Base-by-base conservation (phyloP, 768 basidiomycete species). In the Daedaleopsis nitida region DNA sequence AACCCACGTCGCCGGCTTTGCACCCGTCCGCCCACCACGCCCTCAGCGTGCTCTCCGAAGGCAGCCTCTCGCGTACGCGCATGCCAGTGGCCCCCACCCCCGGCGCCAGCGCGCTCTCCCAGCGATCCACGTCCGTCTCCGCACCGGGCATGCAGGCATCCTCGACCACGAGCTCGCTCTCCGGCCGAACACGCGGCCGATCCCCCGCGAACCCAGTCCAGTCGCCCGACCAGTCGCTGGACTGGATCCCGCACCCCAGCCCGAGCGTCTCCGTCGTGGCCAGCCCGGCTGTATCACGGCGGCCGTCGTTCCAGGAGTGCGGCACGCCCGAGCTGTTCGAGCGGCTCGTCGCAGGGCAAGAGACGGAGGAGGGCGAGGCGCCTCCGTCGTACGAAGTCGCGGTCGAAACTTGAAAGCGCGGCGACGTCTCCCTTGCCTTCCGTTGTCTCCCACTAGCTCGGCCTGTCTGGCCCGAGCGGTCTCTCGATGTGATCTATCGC, bases 261-360 rank as follows among this genome's bases (percentile, higher is more conserved):
- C 56, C 63, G 12, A 47, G 47, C 16, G 59, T 43, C 10, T 43
- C n/a, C 23, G 23, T 32, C 3, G 44, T 37, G 13, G 39, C 39
- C 19, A 62, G 56, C 50, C 62, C 62, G 37, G 55, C 58, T 52
- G 57, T 49, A 55, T 54, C 44, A 49, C 49, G 62, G 17, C n/a
- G 55, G 14, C 58, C 64, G 37, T 74, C 76, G 17, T 70, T 80
- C n/a, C 66, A 78, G 42, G 72, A 73, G n/a, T 78, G 78, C 23
- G 83, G 59, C 66, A 73, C 65, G 52, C 59, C 62, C 24, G 62
- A 64, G 55, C 69, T 88, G 60, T 94, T 90, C 67, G 94, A 94
- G 70, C 81, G 88, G 24, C 81, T 97, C 19, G 81, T 97, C 42
- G 83, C 89, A 12, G 95, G 96, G 23, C 86, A 88, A 71, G 90